Base-by-base conservation (phyloP, 2,329 filamentous ascomycete species). In the Fusarium globosum region DNA sequence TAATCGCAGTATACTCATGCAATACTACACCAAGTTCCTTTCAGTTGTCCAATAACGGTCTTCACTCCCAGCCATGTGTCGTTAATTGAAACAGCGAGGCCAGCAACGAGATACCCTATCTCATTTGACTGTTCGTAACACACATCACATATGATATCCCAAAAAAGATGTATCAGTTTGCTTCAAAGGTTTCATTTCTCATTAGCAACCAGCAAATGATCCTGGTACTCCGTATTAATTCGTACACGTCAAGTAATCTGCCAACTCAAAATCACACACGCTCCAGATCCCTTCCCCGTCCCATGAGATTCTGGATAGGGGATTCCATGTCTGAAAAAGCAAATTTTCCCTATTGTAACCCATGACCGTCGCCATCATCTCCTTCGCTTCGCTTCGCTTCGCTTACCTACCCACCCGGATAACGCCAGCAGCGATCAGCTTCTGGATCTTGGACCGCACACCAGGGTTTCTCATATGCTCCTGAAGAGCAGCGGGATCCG, bases 381-480 rank as follows among this genome's bases (percentile, higher is more conserved):
- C 38, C 42, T 63, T 61, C 45, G 39, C 56, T 79, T 77, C 46
- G 39, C 41, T 65, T 59, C 33, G 39, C 41, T 65, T 59, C 33
- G 39, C 56, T 79, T 78, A 84, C 69, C 83, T 82, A 36, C 93
- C 93, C 75, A 96, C 87, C 48, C 94, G 91, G 78, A 98, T 98
- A 20, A 98, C 95, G 80, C 96, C 95, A 48, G 96, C 95, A 61
- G 94, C 94, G 75, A 97, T 92, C 78, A 98, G 86, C 86, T 98
- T 98, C 87, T 98, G 94, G 74, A 99, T 93, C 89, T 98, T 97
- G 78, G 89, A 89, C 68, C 91, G 89, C 76, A 99, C 93, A 66
- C 88, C 89, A 1, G 94, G 90, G 86, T 98, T 99, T 87, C 92
- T 94, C 94, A 99, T 97, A 84, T 99, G 97, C 83, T 99, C 96